Percentiles rank a stretch among this genome's conserved stretches.
phyloP scores from a whole-genome alignment of 2,329 filamentous ascomycete genomes.

The Curvularia spicifera region DNA sequence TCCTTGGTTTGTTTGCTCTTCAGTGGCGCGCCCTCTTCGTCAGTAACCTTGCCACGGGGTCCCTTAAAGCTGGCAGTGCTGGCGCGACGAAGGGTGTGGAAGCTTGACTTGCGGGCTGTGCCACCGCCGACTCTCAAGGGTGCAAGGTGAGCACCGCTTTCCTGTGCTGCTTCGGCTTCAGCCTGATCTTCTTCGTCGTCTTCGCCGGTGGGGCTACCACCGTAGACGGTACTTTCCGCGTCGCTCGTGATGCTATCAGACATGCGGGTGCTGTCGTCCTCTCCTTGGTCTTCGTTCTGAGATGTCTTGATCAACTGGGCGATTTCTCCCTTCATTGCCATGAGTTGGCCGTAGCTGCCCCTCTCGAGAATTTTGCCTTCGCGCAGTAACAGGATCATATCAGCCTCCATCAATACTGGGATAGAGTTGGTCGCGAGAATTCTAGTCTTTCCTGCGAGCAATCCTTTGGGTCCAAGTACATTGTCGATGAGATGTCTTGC shows the following conservation, averaged over 20 bases:
- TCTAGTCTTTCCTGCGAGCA: slow-evolving; percentile 84
- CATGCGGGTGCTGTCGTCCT: slow-evolving; percentile 53
- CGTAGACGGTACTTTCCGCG: slow-evolving; percentile 68
- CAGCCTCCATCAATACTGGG: slow-evolving; percentile 83
- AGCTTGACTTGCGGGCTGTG: slow-evolving; percentile 71
- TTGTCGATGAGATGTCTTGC: slow-evolving; percentile 94
- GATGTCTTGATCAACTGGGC: slow-evolving; percentile 81
- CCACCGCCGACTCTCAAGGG: slow-evolving; percentile 68
- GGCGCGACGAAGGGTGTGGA: slow-evolving; percentile 82
- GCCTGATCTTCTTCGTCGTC: slow-evolving; percentile 59
- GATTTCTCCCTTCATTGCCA: slow-evolving; percentile 93
- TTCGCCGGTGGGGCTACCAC: slow-evolving; percentile 56
- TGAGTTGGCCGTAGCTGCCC: slow-evolving; percentile 87
- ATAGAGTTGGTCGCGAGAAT: slow-evolving; percentile 96
- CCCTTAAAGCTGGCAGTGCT: slow-evolving; percentile 91
- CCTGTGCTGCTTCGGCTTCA: slow-evolving; percentile 68
- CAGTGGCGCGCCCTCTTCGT: slow-evolving; percentile 77
- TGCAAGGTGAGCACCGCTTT: slow-evolving; percentile 72
- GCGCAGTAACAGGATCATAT: slow-evolving; percentile 84
- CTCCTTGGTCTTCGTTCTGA: slow-evolving; percentile 60
- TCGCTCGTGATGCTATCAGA: slow-evolving; percentile 67
- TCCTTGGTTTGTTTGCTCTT: slow-evolving; percentile 90
- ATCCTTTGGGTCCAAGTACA: slow-evolving; percentile 83
- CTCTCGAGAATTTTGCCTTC: slow-evolving; percentile 84
- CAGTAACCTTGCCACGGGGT: slow-evolving; percentile 79